Percentiles rank a stretch among this genome's conserved stretches.
phyloP scores from a whole-genome alignment of 2,329 filamentous ascomycete genomes.

The Neofusicoccum ribis region DNA sequence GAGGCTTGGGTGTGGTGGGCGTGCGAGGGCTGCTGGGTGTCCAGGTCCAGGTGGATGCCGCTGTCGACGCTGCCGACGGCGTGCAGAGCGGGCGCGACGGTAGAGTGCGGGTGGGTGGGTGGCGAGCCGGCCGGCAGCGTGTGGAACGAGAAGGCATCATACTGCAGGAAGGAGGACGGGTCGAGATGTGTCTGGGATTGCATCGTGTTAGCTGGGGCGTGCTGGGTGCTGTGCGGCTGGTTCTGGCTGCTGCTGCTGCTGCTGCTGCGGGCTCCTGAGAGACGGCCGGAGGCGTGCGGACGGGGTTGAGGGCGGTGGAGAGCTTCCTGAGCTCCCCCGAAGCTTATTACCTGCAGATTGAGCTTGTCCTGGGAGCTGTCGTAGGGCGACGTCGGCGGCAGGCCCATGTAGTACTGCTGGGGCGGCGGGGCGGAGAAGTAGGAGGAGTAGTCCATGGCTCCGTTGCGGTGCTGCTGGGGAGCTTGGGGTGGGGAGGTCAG shows the following conservation, averaged over 20 bases:
- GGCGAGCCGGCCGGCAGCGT: slow-evolving; percentile 7
- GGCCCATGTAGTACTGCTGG: slow-evolving; percentile 51
- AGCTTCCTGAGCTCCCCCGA: neutral
- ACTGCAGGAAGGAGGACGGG: slow-evolving; percentile 7
- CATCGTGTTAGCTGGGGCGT: neutral
- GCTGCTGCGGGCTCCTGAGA: too few species aligned
- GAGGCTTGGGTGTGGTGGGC: slow-evolving; percentile 7
- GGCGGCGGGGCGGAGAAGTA: slow-evolving; percentile 52
- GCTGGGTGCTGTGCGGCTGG: neutral
- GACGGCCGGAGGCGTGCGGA: neutral
- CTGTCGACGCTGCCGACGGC: slow-evolving; percentile 45
- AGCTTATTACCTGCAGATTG: slow-evolving; percentile 7
- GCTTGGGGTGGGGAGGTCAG: neutral
- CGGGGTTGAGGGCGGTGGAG: neutral
- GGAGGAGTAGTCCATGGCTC: slow-evolving; percentile 56
- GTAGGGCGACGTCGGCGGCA: slow-evolving; percentile 41
- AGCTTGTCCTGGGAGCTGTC: slow-evolving; percentile 9
- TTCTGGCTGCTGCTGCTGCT: neutral
- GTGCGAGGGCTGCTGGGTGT: slow-evolving; percentile 2
- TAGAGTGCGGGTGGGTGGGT: slow-evolving; percentile 7
- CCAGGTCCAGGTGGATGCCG: slow-evolving; percentile 39
- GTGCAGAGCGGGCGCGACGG: slow-evolving; percentile 25
- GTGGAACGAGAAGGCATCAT: slow-evolving; percentile 15
- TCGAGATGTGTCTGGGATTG: slow-evolving; percentile 7
- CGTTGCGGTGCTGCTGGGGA: neutral